A percentile compares a stretch with the other conserved stretches of the same genome.
phyloP scores from a whole-genome alignment of 345 rosid species.

The Populus tremula region DNA sequence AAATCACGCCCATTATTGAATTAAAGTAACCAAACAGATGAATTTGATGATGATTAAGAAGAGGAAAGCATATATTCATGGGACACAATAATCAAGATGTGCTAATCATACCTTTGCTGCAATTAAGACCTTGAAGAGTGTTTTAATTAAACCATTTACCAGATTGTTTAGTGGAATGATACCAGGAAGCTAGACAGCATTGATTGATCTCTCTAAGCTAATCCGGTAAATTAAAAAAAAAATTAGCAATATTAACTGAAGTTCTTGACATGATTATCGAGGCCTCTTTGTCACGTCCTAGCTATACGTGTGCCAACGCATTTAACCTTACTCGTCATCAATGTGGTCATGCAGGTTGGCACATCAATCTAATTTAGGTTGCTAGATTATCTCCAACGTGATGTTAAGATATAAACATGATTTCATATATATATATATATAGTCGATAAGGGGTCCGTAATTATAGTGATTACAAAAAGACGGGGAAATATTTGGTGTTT shows the following conservation, averaged over 20 bases:
- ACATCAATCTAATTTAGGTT: not conserved
- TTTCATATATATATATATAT: too few relatives aligned
- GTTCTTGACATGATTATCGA: not conserved
- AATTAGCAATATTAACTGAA: not conserved
- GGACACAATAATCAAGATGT: not conserved
- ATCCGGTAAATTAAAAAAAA: not conserved
- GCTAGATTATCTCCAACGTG: not conserved
- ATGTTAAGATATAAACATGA: too few relatives aligned
- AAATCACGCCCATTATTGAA: not conserved
- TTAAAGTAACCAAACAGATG: not conserved
- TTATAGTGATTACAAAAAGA: too few relatives aligned
- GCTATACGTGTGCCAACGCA: not conserved
- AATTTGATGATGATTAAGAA: constrained; percentile 1
- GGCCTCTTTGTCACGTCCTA: not conserved
- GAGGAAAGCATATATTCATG: too few relatives aligned
- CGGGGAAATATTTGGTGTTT: too few relatives aligned
- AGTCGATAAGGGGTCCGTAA: too few relatives aligned
- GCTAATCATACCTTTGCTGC: not conserved
- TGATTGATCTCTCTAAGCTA: not conserved
- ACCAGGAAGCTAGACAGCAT: not conserved
- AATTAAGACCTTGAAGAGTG: not conserved
- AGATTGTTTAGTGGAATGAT: not conserved
- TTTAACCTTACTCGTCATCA: not conserved
- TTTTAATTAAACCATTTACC: not conserved
- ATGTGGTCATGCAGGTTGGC: not conserved